phyloP scores from a whole-genome alignment of 73 alveolate species.

The Paramecium primaurelia region DNA sequence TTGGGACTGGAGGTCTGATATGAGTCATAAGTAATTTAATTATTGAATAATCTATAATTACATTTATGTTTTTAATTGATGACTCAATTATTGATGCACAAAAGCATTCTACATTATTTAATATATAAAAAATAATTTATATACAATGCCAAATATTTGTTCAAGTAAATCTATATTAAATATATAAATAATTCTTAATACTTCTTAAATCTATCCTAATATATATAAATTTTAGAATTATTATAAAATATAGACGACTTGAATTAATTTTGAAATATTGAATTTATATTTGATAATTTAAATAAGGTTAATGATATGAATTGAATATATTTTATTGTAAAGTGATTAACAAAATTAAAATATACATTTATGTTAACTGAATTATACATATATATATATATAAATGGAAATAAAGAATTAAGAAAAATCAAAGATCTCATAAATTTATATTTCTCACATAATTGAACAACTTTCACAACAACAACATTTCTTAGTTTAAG shows the following conservation, averaged over 20 bases:
- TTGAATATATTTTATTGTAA: neutral
- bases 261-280: neutral
- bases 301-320: too few species aligned
- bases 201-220: neutral
- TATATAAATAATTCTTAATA: neutral
- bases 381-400: neutral
- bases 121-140: neutral
- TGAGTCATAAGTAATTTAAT: conserved; percentile 1
- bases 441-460: neutral
- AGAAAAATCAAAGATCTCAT: neutral
- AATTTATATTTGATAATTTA: too few species aligned
- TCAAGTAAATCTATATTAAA: neutral
- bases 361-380: too few species aligned
- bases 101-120: neutral
- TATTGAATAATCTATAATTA: neutral
- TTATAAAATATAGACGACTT: neutral
- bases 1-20: conserved; percentile 40
- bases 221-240: neutral
- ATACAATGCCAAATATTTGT: neutral
- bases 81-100: neutral
- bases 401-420: neutral
- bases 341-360: too few species aligned
- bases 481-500: neutral
- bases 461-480: neutral
- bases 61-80: neutral